Conservation (phyloP, 306 rosid genomes). For the Inga leiocalycina region DNA sequence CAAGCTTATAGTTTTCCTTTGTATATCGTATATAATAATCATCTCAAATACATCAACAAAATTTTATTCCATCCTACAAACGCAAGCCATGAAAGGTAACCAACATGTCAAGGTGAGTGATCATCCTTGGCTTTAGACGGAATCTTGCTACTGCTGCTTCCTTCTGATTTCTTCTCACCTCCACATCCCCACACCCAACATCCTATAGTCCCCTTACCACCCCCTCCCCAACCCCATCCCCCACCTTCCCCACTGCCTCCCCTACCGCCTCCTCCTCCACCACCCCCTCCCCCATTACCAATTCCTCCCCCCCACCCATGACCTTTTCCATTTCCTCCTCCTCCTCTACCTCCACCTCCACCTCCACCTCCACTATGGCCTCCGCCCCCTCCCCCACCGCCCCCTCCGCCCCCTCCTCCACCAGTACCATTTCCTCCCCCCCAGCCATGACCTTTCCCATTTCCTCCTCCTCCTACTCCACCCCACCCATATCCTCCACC, state of each 20-base stretch:
- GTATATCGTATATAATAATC: neutral
- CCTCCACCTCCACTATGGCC: neutral
- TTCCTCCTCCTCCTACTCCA: neutral
- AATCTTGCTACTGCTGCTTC: neutral
- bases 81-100: neutral
- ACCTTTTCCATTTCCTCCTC: neutral
- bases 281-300: neutral
- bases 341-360: neutral
- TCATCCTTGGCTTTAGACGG: constrained; percentile 18
- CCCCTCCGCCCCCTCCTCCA: neutral
- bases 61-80: neutral
- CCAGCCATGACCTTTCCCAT: neutral
- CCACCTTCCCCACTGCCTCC: neutral
- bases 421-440: neutral
- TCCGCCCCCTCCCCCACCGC: neutral
- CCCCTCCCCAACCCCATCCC: neutral
- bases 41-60: neutral
- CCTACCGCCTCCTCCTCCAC: neutral
- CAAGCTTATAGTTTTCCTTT: neutral
- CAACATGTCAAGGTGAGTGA: neutral
- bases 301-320: neutral
- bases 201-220: constrained; percentile 15
- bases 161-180: neutral
- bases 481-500: neutral
- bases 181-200: constrained; percentile 51